Base-by-base conservation (phyloP, 2,329 filamentous ascomycete species). In the Incumbomyces delicatus region DNA sequence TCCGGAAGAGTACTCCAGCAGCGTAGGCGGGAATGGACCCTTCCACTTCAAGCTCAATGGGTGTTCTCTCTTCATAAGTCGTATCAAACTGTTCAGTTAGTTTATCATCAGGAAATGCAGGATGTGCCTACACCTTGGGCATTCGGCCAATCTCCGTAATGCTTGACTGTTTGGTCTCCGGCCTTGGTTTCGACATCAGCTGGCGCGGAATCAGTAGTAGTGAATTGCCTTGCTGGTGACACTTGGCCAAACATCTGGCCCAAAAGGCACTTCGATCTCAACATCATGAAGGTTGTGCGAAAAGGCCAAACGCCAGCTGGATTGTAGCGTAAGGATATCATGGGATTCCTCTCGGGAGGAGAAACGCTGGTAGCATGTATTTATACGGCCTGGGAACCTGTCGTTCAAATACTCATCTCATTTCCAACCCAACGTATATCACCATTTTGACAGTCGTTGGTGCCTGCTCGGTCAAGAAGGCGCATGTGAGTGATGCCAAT, bases 1-100 rank as follows among this genome's bases (percentile, higher is more conserved):
- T 88, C 18, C 86, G 76, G 62, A 82, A 90, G 1, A 92, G 71
- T 1, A 76, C 71, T 1, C 87, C 87, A 2, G 83, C 79, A 2
- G 78, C 78, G 70, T 84, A 89, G 1, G 69, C 49, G 1, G 87
- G 87, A 42, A 92, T 87, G 0, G 63, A 62, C 10, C 87, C 87
- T 32, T 68, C 71, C 4, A 90, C 72, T 0, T 59, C 57, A 11
- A 90, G 72, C 41, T 80, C 69, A 3, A 88, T 66, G 0, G 85
- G 83, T 0, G 75, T 74, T 3, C 73, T 73, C 53, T 85, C 75
- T 56, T 87, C 81, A 11, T 77, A 77, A 35, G 82, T 69, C 14
- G 73, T 76, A 47, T 85, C 76, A 57, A 87, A 87, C 81, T 87
- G 36, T 22, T 5, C 14, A 36, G 18, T 27, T 27, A 27, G 47